Base-by-base conservation (phyloP, 805 yeast species). In the Metschnikowia baotianmanensis region DNA sequence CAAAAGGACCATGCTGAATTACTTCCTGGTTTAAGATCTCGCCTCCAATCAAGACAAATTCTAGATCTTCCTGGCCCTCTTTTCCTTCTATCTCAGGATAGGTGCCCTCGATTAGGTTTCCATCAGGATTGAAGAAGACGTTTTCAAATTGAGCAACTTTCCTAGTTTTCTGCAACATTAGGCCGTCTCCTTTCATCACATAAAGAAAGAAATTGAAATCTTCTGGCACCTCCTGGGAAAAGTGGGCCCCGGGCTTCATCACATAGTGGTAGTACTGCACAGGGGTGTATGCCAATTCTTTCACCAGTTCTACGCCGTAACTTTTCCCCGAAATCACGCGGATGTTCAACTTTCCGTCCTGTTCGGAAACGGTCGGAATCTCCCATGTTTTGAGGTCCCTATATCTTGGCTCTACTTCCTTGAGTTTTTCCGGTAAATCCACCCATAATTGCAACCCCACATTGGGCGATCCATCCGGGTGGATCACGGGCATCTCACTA, bases 1-100 rank as follows among this genome's bases (percentile, higher is more conserved):
- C 96, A 57, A 89, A 90, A 11, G 96, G 96, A 13, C 96, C 96
- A 57, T 88, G 83, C 58, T 89, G 96, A 23, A 86, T 84, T 40
- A 84, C 72, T n/a, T 79, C 77, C 65, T 88, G 96, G 51, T 86
- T 76, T 41, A 86, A 66, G 16, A 76, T 74, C 58, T 84, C 63
- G 42, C 96, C 96, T 22, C 88, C 93, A 47, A 87, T 69, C 13
- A 87, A 48, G 4, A 83, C 81, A 55, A 87, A 81, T 50, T 82
- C 80, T 2, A 87, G 65, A 8, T 41, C 47, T 24, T 65, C 69
- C 26, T 68, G n/a, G n/a, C n/a, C n/a, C n/a, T n/a, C n/a, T n/a
- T n/a, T n/a, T n/a, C n/a, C 65, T 8, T 72, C 71, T 15, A 56
- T 51, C 16, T 61, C 73, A 2, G 53, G 48, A 40, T 57, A 56